Conservation (phyloP, 1,284 basidiomycete genomes). For the Ustilago cynodontis region DNA sequence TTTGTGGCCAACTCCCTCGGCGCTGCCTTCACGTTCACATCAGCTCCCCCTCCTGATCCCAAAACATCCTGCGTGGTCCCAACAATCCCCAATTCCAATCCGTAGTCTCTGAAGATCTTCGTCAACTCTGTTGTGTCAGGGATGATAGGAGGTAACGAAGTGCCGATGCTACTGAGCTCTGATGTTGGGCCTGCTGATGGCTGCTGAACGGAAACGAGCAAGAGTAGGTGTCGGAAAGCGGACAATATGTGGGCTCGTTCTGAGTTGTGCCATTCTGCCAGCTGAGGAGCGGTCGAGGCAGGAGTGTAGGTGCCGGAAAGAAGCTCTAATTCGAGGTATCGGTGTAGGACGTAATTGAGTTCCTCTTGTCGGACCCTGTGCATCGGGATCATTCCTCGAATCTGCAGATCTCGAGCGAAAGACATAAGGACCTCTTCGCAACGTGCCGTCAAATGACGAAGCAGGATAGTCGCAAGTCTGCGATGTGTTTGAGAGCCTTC, state of each 20-base stretch:
- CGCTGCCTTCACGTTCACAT: neutral
- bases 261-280: constrained; percentile 21
- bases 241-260: constrained; percentile 37
- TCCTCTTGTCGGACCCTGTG: constrained; percentile 83
- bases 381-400: constrained; percentile 77
- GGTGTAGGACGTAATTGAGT: constrained; percentile 79
- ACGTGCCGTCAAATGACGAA: constrained; percentile 71
- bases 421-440: constrained; percentile 78
- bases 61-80: constrained; percentile 22
- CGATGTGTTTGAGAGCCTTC: neutral
- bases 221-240: constrained; percentile 26
- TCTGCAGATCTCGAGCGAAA: constrained; percentile 83
- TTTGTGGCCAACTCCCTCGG: constrained; percentile 26
- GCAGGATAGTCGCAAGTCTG: constrained; percentile 20
- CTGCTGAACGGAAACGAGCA: constrained; percentile 20
- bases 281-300: neutral
- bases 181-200: constrained; percentile 9
- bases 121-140: constrained; percentile 15
- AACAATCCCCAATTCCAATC: constrained; percentile 26
- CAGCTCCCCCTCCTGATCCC: neutral
- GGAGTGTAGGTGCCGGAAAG: constrained; percentile 15
- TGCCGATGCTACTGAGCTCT: constrained; percentile 21
- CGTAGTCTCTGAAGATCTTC: constrained; percentile 9
- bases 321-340: constrained; percentile 36
- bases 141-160: constrained; percentile 28